Evolutionary conservation across 306 rosid species (phyloP).

Genomic region (Mimosa bimucronata): DNA sequence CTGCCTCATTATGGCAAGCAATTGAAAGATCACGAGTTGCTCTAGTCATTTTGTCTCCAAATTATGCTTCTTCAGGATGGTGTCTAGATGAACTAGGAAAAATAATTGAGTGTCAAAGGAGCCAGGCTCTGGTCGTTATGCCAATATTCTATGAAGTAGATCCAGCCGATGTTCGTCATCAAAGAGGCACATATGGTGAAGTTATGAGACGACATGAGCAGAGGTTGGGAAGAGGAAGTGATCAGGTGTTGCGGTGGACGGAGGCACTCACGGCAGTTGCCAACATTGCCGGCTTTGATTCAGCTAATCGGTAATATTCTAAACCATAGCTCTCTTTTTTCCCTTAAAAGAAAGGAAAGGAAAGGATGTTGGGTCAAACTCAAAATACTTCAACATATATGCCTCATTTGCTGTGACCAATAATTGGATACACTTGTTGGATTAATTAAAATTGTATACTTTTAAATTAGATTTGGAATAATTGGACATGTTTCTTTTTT

Average conservation of each 20-base stretch:
- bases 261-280: background rate
- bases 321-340: too few relatives aligned
- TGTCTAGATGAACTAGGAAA: conserved; percentile 15
- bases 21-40: conserved; percentile 22
- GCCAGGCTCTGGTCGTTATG: background rate
- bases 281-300: background rate
- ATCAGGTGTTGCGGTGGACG: background rate
- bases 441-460: too few relatives aligned
- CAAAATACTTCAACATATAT: too few relatives aligned
- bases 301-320: too few relatives aligned
- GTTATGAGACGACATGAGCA: background rate
- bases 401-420: too few relatives aligned
- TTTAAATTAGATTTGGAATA: too few relatives aligned
- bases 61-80: conserved; percentile 18
- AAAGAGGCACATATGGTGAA: background rate
- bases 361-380: too few relatives aligned
- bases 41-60: conserved; percentile 1
- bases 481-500: too few relatives aligned
- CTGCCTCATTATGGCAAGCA: background rate
- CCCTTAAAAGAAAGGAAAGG: too few relatives aligned
- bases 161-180: background rate
- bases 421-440: too few relatives aligned
- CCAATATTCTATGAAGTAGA: conserved; percentile 20
- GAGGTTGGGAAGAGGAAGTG: background rate
- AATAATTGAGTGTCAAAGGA: background rate